Percentiles rank a stretch among this genome's conserved stretches.
Conservation (phyloP, 164 flowering plant species). For the Berberis vulgaris region DNA sequence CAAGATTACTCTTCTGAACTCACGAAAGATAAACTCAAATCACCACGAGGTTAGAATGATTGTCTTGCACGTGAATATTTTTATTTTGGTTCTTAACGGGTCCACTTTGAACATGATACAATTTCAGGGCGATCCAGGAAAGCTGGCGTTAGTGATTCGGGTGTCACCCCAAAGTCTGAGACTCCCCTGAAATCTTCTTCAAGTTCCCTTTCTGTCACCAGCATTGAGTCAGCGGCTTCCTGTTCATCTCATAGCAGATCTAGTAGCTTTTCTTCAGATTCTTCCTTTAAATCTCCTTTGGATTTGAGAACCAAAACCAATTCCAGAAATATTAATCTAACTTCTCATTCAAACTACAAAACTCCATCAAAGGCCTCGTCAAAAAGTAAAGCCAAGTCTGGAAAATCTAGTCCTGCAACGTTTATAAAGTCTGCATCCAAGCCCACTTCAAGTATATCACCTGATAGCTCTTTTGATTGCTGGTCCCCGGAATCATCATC, state of each 20-base stretch:
- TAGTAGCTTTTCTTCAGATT: slow-evolving; percentile 38
- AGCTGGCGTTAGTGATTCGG: slow-evolving; percentile 18
- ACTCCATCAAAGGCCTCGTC: slow-evolving; percentile 20
- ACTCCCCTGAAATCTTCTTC: slow-evolving; percentile 1
- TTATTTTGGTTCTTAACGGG: not conserved
- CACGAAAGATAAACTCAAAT: slow-evolving; percentile 18
- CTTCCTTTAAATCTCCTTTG: slow-evolving; percentile 20
- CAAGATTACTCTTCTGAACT: slow-evolving; percentile 27
- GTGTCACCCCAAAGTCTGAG: slow-evolving; percentile 24
- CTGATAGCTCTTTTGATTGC: slow-evolving; percentile 74
- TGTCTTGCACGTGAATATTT: not conserved
- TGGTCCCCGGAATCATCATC: slow-evolving; percentile 74
- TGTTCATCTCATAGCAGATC: slow-evolving; percentile 37
- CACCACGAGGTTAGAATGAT: not conserved
- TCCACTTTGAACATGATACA: slow-evolving; percentile 6
- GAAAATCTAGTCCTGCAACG: slow-evolving; percentile 30
- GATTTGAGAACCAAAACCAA: slow-evolving; percentile 24
- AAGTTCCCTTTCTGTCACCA: slow-evolving; percentile 18
- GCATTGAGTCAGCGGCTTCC: slow-evolving; percentile 24
- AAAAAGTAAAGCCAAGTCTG: slow-evolving; percentile 23
- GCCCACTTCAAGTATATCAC: slow-evolving; percentile 42
- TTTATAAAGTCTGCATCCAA: slow-evolving; percentile 29
- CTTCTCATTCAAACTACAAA: slow-evolving; percentile 25
- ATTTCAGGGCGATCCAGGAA: slow-evolving; percentile 27
- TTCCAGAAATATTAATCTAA: slow-evolving; percentile 16